Evolutionary conservation across 2,329 filamentous ascomycete species (phyloP).

Genomic region (Arthrobotrys pseudoclavata): DNA sequence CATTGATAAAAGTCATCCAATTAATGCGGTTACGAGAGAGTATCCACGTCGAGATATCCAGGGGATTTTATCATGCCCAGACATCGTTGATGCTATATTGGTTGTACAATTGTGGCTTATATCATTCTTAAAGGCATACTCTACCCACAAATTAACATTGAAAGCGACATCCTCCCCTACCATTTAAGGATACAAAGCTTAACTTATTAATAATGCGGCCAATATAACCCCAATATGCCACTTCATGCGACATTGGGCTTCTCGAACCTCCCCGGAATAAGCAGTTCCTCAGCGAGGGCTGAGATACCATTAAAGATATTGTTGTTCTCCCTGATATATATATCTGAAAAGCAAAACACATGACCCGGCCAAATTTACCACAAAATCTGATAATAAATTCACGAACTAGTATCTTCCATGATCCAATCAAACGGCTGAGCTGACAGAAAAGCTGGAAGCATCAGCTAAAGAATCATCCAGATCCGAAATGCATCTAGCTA

Average conservation of each 20-base stretch:
- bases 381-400: conserved; percentile 7
- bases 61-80: background rate
- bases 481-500: conserved; percentile 26
- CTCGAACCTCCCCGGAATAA: conserved; percentile 38
- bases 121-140: background rate
- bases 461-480: conserved; percentile 32
- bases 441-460: conserved; percentile 11
- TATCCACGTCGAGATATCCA: conserved; percentile 10
- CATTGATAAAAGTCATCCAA: background rate
- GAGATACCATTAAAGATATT: conserved; percentile 4
- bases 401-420: conserved; percentile 17
- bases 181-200: conserved; percentile 9
- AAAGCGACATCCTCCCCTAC: background rate
- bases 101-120: conserved; percentile 43
- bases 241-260: conserved; percentile 28
- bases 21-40: background rate
- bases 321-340: background rate
- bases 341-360: conserved; percentile 5
- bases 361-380: conserved; percentile 6
- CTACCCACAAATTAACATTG: background rate
- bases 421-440: conserved; percentile 26
- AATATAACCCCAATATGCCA: conserved; percentile 7
- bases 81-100: conserved; percentile 24
- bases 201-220: conserved; percentile 17
- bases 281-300: conserved; percentile 17